Evolutionary conservation across 129 eudicot genomes (phyloP).

Genomic region (Ambrosia artemisiifolia): DNA sequence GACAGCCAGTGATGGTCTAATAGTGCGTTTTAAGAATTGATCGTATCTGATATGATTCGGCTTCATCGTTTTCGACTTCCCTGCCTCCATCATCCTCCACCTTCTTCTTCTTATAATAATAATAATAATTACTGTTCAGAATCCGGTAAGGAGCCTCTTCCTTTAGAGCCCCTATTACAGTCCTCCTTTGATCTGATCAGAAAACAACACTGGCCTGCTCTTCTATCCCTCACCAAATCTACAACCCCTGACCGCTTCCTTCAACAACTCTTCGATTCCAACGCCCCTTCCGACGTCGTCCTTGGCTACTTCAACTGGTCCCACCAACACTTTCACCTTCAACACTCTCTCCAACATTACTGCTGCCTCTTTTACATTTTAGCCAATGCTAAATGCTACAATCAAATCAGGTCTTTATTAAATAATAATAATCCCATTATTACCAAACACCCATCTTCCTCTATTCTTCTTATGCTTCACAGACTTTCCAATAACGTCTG

Average conservation of each 20-base stretch:
- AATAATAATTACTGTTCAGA: no score
- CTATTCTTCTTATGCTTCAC: constrained; percentile 47
- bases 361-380: constrained; percentile 42
- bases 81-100: neutral
- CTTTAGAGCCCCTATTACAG: constrained; percentile 22
- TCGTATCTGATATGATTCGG: constrained; percentile 3
- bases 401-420: constrained; percentile 56
- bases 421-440: constrained; percentile 29
- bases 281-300: constrained; percentile 38
- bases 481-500: constrained; percentile 29
- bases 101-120: constrained; percentile 1
- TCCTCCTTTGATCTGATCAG: constrained; percentile 35
- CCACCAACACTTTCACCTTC: constrained; percentile 31
- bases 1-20: no score
- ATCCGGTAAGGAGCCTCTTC: neutral
- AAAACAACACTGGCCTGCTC: constrained; percentile 54
- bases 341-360: constrained; percentile 41
- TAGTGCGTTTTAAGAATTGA: no score
- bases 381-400: constrained; percentile 43
- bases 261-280: constrained; percentile 35
- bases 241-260: constrained; percentile 39
- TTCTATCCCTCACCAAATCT: constrained; percentile 34
- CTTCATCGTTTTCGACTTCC: neutral
- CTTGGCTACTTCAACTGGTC: constrained; percentile 59
- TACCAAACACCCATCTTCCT: constrained; percentile 16